Conservation (phyloP, 1,284 basidiomycete genomes). For the Stygiomarasmius scandens region DNA sequence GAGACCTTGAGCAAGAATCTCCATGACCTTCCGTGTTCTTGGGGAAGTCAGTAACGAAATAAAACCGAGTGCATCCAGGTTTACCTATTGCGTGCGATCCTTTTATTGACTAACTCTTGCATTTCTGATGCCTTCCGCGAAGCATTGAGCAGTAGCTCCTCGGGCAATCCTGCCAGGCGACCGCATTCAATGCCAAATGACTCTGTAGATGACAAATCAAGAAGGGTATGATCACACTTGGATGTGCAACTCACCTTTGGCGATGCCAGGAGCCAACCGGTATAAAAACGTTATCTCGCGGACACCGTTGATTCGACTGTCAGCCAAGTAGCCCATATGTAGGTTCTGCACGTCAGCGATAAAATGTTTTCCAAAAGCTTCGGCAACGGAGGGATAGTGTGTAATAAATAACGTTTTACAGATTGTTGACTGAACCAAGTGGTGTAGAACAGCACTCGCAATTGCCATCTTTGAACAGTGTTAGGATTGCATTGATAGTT, state of each 20-base stretch:
- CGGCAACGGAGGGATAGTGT: conserved; percentile 82
- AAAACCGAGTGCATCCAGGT: conserved; percentile 15
- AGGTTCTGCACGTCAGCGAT: conserved; percentile 68
- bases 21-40: not conserved
- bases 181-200: conserved; percentile 92
- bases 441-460: conserved; percentile 77
- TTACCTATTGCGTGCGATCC: conserved; percentile 54
- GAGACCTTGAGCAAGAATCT: not conserved
- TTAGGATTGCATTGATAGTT: not conserved
- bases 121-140: conserved; percentile 58
- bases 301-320: conserved; percentile 66
- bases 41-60: not conserved
- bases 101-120: conserved; percentile 52
- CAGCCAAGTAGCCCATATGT: conserved; percentile 85
- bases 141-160: conserved; percentile 64
- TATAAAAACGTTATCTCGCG: conserved; percentile 88
- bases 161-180: conserved; percentile 80
- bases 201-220: conserved; percentile 45
- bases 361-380: conserved; percentile 56
- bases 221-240: conserved; percentile 38
- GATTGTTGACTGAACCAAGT: conserved; percentile 63
- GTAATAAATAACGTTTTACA: conserved; percentile 94
- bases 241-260: conserved; percentile 59
- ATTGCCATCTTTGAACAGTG: conserved; percentile 71
- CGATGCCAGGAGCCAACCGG: conserved; percentile 69